Evolutionary conservation across 805 yeast genomes (phyloP), one percentile per base, ranked within the genome.

Genomic region (Kluyveromyces starmeri): DNA sequence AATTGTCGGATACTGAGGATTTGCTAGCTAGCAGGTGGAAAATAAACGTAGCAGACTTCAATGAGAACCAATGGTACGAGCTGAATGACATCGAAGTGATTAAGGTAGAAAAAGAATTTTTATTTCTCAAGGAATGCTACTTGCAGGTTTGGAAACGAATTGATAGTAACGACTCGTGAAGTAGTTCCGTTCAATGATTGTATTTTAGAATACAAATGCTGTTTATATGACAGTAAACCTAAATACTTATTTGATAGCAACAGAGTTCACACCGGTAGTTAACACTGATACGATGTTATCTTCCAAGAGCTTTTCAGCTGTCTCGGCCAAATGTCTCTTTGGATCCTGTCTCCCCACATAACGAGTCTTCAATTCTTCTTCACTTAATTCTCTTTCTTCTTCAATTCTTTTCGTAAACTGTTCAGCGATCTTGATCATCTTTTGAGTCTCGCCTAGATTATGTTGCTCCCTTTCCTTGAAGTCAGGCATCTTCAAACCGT

Each of bases 291-390:
- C 85, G 32, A 92, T 78, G 55, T 92, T 94, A 35, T 84, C 92
- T 60, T 92, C 98, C 48, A 94, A 74, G 34, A 84, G 68, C 41
- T 69, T 67, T 45, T 84, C 94, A 8, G 95, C 94, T 1, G 94
- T 83, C 43, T 84, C 96, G 31, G 80, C 72, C 50, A 92, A 68
- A 65, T 92, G 99, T 66, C 89, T 92, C 75, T 94, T 92, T 27
- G 99, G 99, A 61, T 92, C 98, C 62, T 89, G 96, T 58, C 85
- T 88, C 49, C 99, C 99, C 23, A 92, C 96, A 53, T 89, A 94
- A 56, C 98, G 78, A 6, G 96, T 89, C 61, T 84, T 85, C 47
- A 89, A 71, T 59, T 88, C 92, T 26, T 84, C 95, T 50, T 83
- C 94, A 29, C 76, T 67, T 46, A 92, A 67, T 44, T 83, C 95